Evolutionary conservation across 108 stramenopile genomes (phyloP).

Genomic region (Asterionellopsis glacialis): DNA sequence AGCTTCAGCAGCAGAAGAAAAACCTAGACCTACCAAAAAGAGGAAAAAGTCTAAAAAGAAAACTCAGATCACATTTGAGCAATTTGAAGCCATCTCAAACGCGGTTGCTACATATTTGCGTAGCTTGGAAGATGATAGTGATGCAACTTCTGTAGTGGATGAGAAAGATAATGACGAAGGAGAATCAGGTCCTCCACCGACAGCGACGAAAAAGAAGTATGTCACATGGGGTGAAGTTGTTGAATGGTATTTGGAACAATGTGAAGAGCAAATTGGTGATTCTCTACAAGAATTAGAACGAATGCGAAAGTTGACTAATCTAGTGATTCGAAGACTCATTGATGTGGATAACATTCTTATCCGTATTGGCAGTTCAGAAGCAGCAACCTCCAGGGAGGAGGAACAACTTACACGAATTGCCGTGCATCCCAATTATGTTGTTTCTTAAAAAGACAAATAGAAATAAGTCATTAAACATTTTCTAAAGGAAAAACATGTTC

Average conservation of each 20-base stretch:
- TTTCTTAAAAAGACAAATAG: too few relatives aligned
- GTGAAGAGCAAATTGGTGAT: constrained; percentile 76
- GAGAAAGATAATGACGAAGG: constrained; percentile 8
- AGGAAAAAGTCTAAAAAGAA: constrained; percentile 82
- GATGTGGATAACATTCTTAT: constrained; percentile 76
- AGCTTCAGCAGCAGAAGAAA: constrained; percentile 4
- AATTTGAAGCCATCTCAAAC: constrained; percentile 90
- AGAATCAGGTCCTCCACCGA: not conserved
- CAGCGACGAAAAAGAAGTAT: constrained; percentile 21
- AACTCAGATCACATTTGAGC: constrained; percentile 91
- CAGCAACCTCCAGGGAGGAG: constrained; percentile 41
- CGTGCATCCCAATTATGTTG: constrained; percentile 82
- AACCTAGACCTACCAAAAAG: constrained; percentile 31
- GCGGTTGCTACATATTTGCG: constrained; percentile 88
- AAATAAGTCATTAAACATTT: too few relatives aligned
- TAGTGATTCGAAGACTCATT: constrained; percentile 78
- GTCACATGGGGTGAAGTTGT: constrained; percentile 79
- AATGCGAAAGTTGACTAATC: constrained; percentile 78
- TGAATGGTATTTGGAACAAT: constrained; percentile 87
- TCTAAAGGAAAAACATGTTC: too few relatives aligned
- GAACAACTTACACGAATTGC: constrained; percentile 60
- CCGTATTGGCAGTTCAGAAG: constrained; percentile 45
- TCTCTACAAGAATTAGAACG: constrained; percentile 72
- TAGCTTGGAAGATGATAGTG: constrained; percentile 68
- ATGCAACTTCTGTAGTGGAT: constrained; percentile 25